Percentiles rank a stretch among this genome's conserved stretches.
phyloP scores from a whole-genome alignment of 768 basidiomycete species.

The Pleurotus sapidus region DNA sequence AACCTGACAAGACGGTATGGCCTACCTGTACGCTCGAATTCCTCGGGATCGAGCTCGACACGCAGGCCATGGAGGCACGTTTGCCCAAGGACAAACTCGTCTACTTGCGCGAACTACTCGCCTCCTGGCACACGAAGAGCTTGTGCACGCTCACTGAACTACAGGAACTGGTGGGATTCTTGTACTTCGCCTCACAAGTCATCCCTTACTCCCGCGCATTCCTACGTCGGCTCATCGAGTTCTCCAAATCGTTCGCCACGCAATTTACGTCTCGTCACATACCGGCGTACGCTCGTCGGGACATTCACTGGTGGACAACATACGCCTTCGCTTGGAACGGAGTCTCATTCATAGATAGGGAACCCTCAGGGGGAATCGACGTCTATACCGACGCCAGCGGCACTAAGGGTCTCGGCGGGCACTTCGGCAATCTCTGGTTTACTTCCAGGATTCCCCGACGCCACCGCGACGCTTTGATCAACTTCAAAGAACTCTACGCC shows the following conservation, averaged over 20 bases:
- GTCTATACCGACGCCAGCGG: conserved; percentile 32
- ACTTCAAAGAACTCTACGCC: conserved; percentile 30
- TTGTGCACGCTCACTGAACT: conserved; percentile 7
- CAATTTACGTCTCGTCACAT: conserved; percentile 17
- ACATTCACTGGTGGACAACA: conserved; percentile 30
- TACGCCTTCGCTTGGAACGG: conserved; percentile 26
- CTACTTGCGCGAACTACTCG: conserved; percentile 2
- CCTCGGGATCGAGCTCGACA: no score
- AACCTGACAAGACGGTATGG: conserved; percentile 22
- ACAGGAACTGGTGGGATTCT: conserved; percentile 13
- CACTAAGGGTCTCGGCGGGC: conserved; percentile 24
- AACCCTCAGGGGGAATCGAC: conserved; percentile 8
- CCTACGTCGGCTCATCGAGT: conserved; percentile 18
- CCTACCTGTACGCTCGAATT: conserved; percentile 8
- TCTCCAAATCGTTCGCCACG: conserved; percentile 21
- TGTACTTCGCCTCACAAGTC: conserved; percentile 15
- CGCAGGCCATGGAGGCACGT: conserved; percentile 2
- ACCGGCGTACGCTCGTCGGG: conserved; percentile 13
- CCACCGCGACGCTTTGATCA: conserved; percentile 21
- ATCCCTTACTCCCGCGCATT: conserved; percentile 10
- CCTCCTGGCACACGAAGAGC: neutral
- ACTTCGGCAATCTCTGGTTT: conserved; percentile 22
- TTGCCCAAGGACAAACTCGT: conserved; percentile 9
- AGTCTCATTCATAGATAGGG: conserved; percentile 13
- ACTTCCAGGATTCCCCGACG: conserved; percentile 18